phyloP scores from a whole-genome alignment of 495 filamentous ascomycete species.

The Podospora conica region DNA sequence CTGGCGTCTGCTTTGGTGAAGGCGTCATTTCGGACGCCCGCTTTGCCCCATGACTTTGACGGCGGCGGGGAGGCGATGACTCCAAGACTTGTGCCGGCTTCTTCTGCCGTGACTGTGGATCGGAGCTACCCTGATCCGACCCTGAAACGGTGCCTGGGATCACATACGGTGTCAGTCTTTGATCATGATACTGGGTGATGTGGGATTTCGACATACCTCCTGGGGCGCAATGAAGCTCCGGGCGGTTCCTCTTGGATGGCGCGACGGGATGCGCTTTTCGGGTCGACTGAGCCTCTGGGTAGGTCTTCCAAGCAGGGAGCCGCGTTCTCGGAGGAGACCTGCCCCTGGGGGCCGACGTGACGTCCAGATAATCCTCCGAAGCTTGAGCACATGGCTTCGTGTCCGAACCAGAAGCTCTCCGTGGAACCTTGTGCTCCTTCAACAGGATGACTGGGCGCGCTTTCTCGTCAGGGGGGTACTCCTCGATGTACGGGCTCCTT shows the following conservation, averaged over 20 bases:
- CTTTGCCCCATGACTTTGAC: background rate
- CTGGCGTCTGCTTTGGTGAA: constrained; percentile 11
- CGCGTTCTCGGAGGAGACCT: constrained; percentile 19
- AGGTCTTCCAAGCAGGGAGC: constrained; percentile 3
- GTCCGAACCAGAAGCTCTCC: constrained; percentile 18
- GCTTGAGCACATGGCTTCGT: constrained; percentile 11
- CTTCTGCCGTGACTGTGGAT: constrained; percentile 7
- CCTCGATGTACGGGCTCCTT: constrained; percentile 26
- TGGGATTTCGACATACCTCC: constrained; percentile 1
- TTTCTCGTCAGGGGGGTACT: constrained; percentile 21
- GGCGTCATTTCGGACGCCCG: background rate
- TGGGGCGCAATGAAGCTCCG: background rate
- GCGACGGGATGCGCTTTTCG: background rate
- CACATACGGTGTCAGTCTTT: background rate
- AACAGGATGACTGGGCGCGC: constrained; percentile 18
- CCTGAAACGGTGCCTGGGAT: constrained; percentile 6
- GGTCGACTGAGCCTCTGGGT: constrained; percentile 5
- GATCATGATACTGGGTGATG: background rate
- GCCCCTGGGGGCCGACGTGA: constrained; percentile 9
- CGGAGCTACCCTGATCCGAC: background rate
- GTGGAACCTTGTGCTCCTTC: constrained; percentile 24
- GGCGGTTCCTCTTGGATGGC: background rate
- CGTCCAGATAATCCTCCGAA: constrained; percentile 9
- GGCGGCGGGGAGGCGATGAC: constrained; percentile 2
- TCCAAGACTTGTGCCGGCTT: background rate